Evolutionary conservation across 768 basidiomycete genomes (phyloP), one percentile per base, ranked within the genome.

Genomic region (Calocybe cyanea): DNA sequence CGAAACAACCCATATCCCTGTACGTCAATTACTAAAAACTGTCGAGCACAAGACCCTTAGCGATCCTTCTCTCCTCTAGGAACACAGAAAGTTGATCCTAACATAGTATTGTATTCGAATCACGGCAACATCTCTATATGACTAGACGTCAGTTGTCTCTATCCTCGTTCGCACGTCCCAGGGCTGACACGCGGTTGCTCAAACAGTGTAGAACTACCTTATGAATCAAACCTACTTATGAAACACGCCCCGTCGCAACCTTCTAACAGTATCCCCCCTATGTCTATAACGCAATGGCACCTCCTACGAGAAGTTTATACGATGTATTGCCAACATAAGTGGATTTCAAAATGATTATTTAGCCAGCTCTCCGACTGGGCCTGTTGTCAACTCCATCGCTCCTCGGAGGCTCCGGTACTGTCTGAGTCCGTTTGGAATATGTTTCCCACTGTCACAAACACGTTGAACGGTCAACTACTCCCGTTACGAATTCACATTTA

Each of bases 1-100:
- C 57, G 93, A 95, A 67, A 85, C 87, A 4, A 85, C 83, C n/a
- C 92, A 94, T 65, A 57, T 70, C 13, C 77, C 76, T 33, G 76
- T 73, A 55, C 19, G 72, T 57, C 35, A 28, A 19, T 46, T 33
- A 13, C 49, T 37, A 17, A 17, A 17, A 9, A 32, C n/a, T 20
- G 24, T 24, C 10, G 20, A 25, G 38, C 40, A 34, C n/a, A 37
- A 46, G 25, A 45, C n/a, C n/a, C 24, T 25, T 19, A 36, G 31
- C 52, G 31, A 45, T 34, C 30, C 44, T 42, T 18, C 37, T 42
- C 7, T 15, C 19, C 33, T 33, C 13, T 38, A 77, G 76, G 76
- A 78, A 64, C 76, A 78, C 56, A 72, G 76, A 48, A 78, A 76
- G 63, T 38, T 54, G 43, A 54, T 56, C 31, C 28, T 50, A 37